Base-by-base conservation (phyloP, 805 yeast genomes). In the Starmera quercuum region DNA sequence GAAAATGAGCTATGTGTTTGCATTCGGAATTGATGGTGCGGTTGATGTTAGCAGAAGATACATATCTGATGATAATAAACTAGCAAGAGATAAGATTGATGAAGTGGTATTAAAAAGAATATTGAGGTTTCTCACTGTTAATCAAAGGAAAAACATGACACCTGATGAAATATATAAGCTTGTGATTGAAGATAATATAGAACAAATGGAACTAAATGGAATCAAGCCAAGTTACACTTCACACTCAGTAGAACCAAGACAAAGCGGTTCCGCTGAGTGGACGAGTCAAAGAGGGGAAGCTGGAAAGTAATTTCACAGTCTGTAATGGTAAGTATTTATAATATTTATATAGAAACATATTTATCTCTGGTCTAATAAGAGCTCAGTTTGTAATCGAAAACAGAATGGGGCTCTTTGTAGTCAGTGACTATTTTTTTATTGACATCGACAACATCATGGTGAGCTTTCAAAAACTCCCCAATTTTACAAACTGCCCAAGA, bases 1-100 rank as follows among this genome's bases (percentile, higher is more conserved):
- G 59, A 75, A 75, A 39, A 90, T 90, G 97, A 82, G 95, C 33
- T 86, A 84, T 57, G 82, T 78, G 2, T 61, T 90, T 36, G 96
- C 85, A 0, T 68, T 81, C 34, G 69, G 78, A 30, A 65, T 64
- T 10, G 64, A 64, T 26, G 86, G 86, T 23, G 64, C 78, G 2
- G 54, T 63, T 1, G 97, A 90, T 53, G 78, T 90, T 20, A 73
- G 87, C 17, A 53, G 56, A 9, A 72, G 85, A 40, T 88, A 90
- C 45, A 71, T 86, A 20, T 64, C 46, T 5, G 61, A 62, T 8
- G 34, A 53, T 1, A 59, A 61, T 11, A 63, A 66, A 35, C 49
- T 76, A 9, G 73, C 78, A 0, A 57, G 86, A 36, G 55, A 61
- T 27, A 59, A 61, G 26, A 56, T 73, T 6, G 41, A 57, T 16